Base-by-base conservation (phyloP, 192 early-diverging fungal genomes). In the Polychytrium aggregatum region DNA sequence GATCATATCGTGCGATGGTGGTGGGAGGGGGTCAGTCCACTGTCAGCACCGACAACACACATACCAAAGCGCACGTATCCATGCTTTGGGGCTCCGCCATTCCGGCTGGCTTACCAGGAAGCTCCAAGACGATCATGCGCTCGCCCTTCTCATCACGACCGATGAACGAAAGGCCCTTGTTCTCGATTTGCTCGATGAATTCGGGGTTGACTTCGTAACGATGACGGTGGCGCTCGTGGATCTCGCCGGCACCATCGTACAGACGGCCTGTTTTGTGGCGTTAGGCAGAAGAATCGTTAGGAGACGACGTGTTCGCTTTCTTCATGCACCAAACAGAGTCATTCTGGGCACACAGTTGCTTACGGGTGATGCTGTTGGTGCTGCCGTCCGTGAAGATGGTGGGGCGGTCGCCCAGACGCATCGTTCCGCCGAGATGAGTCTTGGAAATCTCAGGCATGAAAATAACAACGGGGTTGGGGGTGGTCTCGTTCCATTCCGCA, bases 391-490 rank as follows among this genome's bases (percentile, higher is more conserved):
- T 57, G 46, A 81, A 80, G 40, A 80, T 63, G 25, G 96, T 96
- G 10, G 80, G 67, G 30, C 88, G 82, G 39, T 73, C 64, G 10
- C 96, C 96, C 5, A 98, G 64, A 41, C 96, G 82, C 96, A 98
- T 98, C 27, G 92, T 98, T 28, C 90, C 96, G 41, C 96, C 96
- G 67, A 97, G 68, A 41, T 87, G 82, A 25, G 86, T 85, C 51
- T 79, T 83, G 49, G 79, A 81, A 64, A 96, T 91, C 67, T 98
- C 96, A 45, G 96, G 96, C 96, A 98, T 98, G 68, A 86, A 92
- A 10, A 97, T 70, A 27, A 98, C 84, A n/a, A 88, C 83, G 16
- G 80, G 81, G 27, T 73, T 71, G 6, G 61, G 63, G 24, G 86
- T 79, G 50, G 87, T 65, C 41, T 62, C 52, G 41, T 57, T 79